phyloP scores from a whole-genome alignment of 2,329 filamentous ascomycete genomes.

The Pleomassaria siparia region DNA sequence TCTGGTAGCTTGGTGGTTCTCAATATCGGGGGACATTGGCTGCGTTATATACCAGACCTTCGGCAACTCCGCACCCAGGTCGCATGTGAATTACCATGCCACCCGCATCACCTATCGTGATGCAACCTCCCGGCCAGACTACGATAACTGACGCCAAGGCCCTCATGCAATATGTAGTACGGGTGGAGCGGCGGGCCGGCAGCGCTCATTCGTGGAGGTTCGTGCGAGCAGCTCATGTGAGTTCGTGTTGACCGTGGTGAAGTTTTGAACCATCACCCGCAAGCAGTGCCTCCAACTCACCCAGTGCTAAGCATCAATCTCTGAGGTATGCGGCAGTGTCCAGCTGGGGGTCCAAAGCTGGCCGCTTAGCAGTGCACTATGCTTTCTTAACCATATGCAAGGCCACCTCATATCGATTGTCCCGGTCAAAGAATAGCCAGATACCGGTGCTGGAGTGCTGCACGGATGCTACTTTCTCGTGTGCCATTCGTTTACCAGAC shows the following conservation, averaged over 20 bases:
- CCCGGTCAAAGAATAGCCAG: constrained; percentile 12
- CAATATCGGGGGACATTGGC: constrained; percentile 25
- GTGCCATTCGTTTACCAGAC: constrained; percentile 12
- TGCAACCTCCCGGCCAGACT: constrained; percentile 18
- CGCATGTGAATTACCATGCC: constrained; percentile 10
- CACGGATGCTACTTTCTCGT: constrained; percentile 11
- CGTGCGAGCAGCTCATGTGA: constrained; percentile 25
- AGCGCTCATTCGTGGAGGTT: constrained; percentile 28
- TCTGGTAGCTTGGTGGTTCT: constrained; percentile 34
- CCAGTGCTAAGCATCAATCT: constrained; percentile 16
- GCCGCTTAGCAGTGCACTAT: constrained; percentile 12
- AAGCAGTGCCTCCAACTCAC: constrained; percentile 12
- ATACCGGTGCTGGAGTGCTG: constrained; percentile 15
- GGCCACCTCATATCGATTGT: constrained; percentile 18
- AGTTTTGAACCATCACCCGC: constrained; percentile 11
- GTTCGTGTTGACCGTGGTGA: constrained; percentile 32
- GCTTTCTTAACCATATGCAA: constrained; percentile 9
- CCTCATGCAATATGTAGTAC: constrained; percentile 35
- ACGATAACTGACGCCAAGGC: constrained; percentile 33
- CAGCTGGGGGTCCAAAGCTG: constrained; percentile 12
- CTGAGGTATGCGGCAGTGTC: constrained; percentile 17
- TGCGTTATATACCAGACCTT: constrained; percentile 35
- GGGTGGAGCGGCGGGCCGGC: constrained; percentile 35
- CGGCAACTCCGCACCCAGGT: constrained; percentile 15
- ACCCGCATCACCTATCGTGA: constrained; percentile 18